A percentile compares a stretch with the other conserved stretches of the same genome.
These are phyloP conservation scores for Vitellaria paradoxa DNA, from an alignment of 179 eudicot genomes.

Conservation along the genomic window DNA sequence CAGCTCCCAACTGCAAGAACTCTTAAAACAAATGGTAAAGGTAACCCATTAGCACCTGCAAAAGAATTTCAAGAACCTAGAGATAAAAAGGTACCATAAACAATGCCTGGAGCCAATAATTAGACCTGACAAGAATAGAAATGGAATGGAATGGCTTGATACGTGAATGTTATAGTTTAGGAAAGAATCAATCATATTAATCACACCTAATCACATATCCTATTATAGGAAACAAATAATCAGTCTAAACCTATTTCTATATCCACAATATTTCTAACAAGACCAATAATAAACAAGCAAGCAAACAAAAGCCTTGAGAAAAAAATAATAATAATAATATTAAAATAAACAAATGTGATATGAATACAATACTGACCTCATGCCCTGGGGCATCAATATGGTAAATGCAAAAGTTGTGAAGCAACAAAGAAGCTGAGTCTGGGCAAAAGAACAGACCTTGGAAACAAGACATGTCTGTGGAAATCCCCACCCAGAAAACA, in stretches of 20 bases:
- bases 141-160: too few species aligned
- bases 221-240: too few species aligned
- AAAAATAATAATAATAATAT: not conserved
- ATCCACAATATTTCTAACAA: not conserved
- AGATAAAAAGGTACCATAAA: too few species aligned
- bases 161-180: too few species aligned
- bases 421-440: conserved; percentile 65
- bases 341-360: not conserved
- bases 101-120: not conserved
- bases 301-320: not conserved
- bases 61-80: not conserved
- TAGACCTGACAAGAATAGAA: not conserved
- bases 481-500: not conserved
- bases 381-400: conserved; percentile 86
- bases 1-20: conserved; percentile 31
- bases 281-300: conserved; percentile 7
- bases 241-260: too few species aligned
- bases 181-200: too few species aligned
- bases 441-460: conserved; percentile 74
- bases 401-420: conserved; percentile 82
- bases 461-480: conserved; percentile 76
- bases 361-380: conserved; percentile 52
- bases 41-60: not conserved
- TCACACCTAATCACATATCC: too few species aligned
- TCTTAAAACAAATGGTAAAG: conserved; percentile 10